Evolutionary conservation across 768 basidiomycete genomes (phyloP).

Genomic region (Leccinum uliginosum): DNA sequence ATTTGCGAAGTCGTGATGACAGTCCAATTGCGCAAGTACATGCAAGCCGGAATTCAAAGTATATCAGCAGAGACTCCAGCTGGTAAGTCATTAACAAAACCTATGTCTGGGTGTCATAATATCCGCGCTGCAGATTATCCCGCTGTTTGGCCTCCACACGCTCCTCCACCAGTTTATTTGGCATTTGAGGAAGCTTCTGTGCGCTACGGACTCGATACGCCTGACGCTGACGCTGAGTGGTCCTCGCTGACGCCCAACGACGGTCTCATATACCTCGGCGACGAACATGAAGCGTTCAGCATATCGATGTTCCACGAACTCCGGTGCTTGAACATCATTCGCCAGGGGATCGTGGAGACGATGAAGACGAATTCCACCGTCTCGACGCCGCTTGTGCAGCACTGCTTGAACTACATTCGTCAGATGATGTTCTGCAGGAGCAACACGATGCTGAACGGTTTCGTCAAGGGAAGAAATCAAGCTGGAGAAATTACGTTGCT

Average conservation of each 20-base stretch:
- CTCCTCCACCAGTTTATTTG: neutral
- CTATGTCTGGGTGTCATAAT: neutral
- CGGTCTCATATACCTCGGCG: conserved; percentile 1
- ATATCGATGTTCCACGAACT: conserved; percentile 7
- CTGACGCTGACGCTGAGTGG: neutral
- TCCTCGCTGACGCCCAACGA: neutral
- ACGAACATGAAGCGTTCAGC: neutral
- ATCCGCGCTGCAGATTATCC: neutral
- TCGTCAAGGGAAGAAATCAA: neutral
- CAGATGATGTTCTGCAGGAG: conserved; percentile 5
- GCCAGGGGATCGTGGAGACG: neutral
- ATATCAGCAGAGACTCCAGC: neutral
- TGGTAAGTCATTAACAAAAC: neutral
- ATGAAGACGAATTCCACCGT: neutral
- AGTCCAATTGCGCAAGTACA: neutral
- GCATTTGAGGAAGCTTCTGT: neutral
- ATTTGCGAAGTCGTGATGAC: neutral
- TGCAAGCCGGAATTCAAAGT: neutral
- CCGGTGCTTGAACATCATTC: conserved; percentile 1
- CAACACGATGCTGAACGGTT: conserved; percentile 2
- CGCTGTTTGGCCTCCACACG: neutral
- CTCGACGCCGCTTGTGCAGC: neutral
- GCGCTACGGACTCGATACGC: neutral
- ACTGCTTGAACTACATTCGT: conserved; percentile 6
- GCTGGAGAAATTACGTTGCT: neutral